A percentile compares a stretch with the other conserved stretches of the same genome.
Conservation (phyloP, 352 stramenopile species). For the Phytopythium ostracodes region DNA sequence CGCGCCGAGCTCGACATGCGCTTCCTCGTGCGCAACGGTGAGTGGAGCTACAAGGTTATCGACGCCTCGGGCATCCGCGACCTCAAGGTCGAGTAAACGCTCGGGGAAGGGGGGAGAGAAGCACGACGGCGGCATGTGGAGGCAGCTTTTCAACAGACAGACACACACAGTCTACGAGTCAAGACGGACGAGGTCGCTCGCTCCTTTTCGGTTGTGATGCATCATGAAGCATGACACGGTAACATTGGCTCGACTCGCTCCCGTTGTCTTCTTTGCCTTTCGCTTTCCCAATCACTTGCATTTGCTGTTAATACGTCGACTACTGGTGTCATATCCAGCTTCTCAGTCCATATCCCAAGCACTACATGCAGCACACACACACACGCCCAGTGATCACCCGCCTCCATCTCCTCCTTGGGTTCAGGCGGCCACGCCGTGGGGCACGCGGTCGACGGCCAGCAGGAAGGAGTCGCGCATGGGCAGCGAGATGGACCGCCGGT, state of each 20-base stretch:
- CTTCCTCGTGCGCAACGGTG: slow-evolving; percentile 84
- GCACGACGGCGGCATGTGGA: background rate
- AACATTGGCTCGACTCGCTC: background rate
- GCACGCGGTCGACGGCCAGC: background rate
- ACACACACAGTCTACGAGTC: too few relatives aligned
- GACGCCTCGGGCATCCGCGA: slow-evolving; percentile 63
- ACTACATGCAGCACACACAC: background rate
- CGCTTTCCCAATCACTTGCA: slow-evolving; percentile 3
- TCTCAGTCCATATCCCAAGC: background rate
- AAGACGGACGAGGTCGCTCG: too few relatives aligned
- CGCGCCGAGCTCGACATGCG: slow-evolving; percentile 74
- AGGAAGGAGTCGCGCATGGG: slow-evolving; percentile 20
- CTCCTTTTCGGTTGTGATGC: background rate
- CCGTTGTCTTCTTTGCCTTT: too few relatives aligned
- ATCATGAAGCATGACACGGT: background rate
- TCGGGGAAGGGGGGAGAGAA: background rate
- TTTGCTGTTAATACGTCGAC: too few relatives aligned
- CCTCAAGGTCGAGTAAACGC: slow-evolving; percentile 50
- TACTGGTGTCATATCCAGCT: too few relatives aligned
- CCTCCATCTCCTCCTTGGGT: background rate
- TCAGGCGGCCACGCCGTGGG: background rate
- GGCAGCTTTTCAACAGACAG: background rate
- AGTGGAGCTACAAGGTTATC: slow-evolving; percentile 87
- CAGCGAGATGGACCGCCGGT: slow-evolving; percentile 26
- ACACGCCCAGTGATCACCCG: background rate